A percentile compares a stretch with the other conserved stretches of the same genome.
phyloP scores from a whole-genome alignment of 208 protist species.

The Leishmania lainsoni region DNA sequence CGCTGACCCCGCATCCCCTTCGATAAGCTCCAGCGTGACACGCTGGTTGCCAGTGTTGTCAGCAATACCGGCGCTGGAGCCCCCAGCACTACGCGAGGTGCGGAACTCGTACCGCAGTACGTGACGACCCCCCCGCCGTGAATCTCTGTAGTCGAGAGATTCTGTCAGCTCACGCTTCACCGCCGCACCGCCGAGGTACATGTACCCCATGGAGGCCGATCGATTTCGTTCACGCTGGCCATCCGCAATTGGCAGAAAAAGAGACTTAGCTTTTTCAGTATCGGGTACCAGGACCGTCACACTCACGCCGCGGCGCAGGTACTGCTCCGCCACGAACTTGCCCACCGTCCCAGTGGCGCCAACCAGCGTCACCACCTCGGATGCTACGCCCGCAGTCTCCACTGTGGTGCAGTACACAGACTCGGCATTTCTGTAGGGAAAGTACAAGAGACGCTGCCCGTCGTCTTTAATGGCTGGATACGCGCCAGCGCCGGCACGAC shows the following conservation, averaged over 20 bases:
- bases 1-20: slow-evolving; percentile 41
- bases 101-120: slow-evolving; percentile 48
- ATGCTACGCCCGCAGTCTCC: not conserved
- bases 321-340: slow-evolving; percentile 73
- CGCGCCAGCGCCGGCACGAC: not conserved
- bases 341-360: slow-evolving; percentile 54
- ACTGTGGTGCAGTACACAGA: slow-evolving; percentile 6
- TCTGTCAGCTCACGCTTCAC: slow-evolving; percentile 20
- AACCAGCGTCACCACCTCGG: slow-evolving; percentile 48
- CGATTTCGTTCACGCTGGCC: slow-evolving; percentile 32
- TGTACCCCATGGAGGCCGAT: slow-evolving; percentile 29
- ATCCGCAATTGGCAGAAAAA: slow-evolving; percentile 52
- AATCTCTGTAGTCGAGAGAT: slow-evolving; percentile 26
- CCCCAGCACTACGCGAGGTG: not conserved
- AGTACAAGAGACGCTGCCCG: slow-evolving; percentile 34
- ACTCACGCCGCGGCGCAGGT: slow-evolving; percentile 60
- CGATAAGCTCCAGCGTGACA: slow-evolving; percentile 54
- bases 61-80: not conserved
- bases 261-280: slow-evolving; percentile 45
- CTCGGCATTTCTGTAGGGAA: slow-evolving; percentile 42
- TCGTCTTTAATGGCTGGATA: slow-evolving; percentile 29
- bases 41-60: slow-evolving; percentile 3
- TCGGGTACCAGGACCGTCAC: slow-evolving; percentile 61
- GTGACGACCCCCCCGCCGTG: slow-evolving; percentile 16
- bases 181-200: slow-evolving; percentile 23